Conservation (phyloP, 2,329 filamentous ascomycete genomes). For the Neofusicoccum cordaticola region DNA sequence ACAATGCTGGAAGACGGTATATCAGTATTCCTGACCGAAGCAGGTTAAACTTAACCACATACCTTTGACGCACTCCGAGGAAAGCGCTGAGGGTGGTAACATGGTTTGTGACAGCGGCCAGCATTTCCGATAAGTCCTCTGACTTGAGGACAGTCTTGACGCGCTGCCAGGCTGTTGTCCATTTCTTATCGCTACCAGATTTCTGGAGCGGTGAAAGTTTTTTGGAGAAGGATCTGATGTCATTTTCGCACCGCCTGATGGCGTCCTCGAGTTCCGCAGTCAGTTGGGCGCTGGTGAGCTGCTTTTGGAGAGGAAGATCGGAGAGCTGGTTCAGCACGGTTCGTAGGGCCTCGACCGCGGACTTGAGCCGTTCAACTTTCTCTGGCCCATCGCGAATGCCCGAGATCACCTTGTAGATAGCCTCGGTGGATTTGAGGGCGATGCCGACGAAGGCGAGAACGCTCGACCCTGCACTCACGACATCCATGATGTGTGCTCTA, state of each 20-base stretch:
- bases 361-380: not conserved
- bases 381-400: not conserved
- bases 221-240: not conserved
- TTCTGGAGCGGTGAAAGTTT: not conserved
- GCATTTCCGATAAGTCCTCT: not conserved
- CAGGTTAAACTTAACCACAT: not conserved
- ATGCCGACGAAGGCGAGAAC: constrained; percentile 3
- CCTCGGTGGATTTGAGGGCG: constrained; percentile 5
- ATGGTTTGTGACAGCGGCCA: not conserved
- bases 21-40: not conserved
- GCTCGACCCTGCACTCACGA: not conserved
- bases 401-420: not conserved
- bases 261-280: not conserved
- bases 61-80: not conserved
- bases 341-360: not conserved
- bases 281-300: not conserved
- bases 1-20: not conserved
- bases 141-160: not conserved
- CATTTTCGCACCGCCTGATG: not conserved
- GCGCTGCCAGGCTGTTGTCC: not conserved
- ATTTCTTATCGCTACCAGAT: not conserved
- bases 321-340: not conserved
- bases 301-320: not conserved
- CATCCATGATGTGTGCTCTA: not conserved
- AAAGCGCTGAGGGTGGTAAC: not conserved